Evolutionary conservation across 2,329 filamentous ascomycete species (phyloP).

Genomic region (Aspergillus quadricinctus): DNA sequence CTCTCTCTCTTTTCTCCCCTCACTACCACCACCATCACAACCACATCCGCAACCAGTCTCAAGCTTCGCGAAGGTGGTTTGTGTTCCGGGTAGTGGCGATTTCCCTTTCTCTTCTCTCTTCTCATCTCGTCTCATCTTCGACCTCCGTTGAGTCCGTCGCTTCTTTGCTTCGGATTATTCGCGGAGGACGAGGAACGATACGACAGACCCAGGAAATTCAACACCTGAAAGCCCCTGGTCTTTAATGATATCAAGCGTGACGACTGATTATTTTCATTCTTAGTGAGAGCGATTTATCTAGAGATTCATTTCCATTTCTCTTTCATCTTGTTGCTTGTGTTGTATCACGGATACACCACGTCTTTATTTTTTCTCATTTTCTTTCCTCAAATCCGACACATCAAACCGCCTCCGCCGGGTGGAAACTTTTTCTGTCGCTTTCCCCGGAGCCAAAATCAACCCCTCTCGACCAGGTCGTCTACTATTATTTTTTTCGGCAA

Average conservation of each 20-base stretch:
- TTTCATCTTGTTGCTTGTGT: slow-evolving; percentile 5
- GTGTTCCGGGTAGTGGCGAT: slow-evolving; percentile 14
- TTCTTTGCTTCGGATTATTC: neutral
- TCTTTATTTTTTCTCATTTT: slow-evolving; percentile 12
- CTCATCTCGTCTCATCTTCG: slow-evolving; percentile 12
- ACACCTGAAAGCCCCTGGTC: neutral
- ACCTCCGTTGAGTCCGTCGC: neutral
- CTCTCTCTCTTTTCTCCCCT: slow-evolving; percentile 2
- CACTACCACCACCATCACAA: slow-evolving; percentile 2
- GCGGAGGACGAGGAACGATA: neutral
- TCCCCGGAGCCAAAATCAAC: neutral
- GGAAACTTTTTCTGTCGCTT: slow-evolving; percentile 3
- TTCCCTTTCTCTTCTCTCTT: neutral
- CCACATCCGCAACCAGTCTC: neutral
- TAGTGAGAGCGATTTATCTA: slow-evolving; percentile 1
- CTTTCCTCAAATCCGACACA: slow-evolving; percentile 4
- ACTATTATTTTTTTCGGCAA: slow-evolving; percentile 4
- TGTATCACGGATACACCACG: slow-evolving; percentile 3
- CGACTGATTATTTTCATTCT: slow-evolving; percentile 14
- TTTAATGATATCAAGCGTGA: slow-evolving; percentile 11
- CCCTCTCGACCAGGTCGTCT: slow-evolving; percentile 8
- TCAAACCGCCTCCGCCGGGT: slow-evolving; percentile 1
- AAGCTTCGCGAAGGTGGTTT: slow-evolving; percentile 5
- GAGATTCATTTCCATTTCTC: slow-evolving; percentile 8
- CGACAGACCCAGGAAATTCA: neutral